A percentile compares a stretch with the other conserved stretches of the same genome.
Conservation (phyloP, 257 asterid genomes). For the Eucommia ulmoides region DNA sequence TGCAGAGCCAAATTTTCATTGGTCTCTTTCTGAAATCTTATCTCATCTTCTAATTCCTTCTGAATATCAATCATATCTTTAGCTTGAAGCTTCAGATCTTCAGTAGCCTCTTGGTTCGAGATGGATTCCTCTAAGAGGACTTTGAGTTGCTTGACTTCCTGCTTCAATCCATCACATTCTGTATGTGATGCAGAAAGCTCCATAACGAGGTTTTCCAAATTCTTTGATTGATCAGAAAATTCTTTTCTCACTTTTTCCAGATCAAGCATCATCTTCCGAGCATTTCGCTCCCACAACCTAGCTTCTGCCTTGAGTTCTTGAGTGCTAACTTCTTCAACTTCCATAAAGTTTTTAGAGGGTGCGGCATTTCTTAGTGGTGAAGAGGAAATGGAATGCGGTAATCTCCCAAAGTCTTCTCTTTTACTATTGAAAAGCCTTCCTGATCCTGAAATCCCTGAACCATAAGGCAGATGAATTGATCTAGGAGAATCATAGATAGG, state of each 20-base stretch:
- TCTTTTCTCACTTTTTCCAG: slow-evolving; percentile 28
- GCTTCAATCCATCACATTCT: slow-evolving; percentile 17
- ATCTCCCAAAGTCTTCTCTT: slow-evolving; percentile 16
- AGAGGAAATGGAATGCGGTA: slow-evolving; percentile 14
- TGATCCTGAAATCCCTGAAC: slow-evolving; percentile 1
- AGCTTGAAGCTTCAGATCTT: slow-evolving; percentile 7
- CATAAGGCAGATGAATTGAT: slow-evolving; percentile 17
- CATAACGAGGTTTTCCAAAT: slow-evolving; percentile 10
- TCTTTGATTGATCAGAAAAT: slow-evolving; percentile 18
- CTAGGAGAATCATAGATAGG: slow-evolving; percentile 19
- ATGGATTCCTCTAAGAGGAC: slow-evolving; percentile 14
- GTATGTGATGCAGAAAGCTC: slow-evolving; percentile 18
- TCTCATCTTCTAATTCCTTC: slow-evolving; percentile 23
- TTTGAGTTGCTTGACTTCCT: slow-evolving; percentile 24
- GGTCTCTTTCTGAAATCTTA: slow-evolving; percentile 24
- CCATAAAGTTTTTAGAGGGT: slow-evolving; percentile 15
- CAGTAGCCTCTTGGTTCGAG: slow-evolving; percentile 12
- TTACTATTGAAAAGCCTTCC: slow-evolving; percentile 11
- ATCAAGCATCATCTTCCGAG: slow-evolving; percentile 21
- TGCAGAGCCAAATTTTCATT: slow-evolving; percentile 15
- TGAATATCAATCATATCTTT: slow-evolving; percentile 8
- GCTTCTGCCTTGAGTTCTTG: slow-evolving; percentile 36
- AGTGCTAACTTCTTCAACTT: slow-evolving; percentile 14
- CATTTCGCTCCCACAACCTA: slow-evolving; percentile 34
- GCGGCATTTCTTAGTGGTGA: slow-evolving; percentile 12